Base-by-base conservation (phyloP, 2,329 filamentous ascomycete genomes). In the Endoconidiophora polonica region DNA sequence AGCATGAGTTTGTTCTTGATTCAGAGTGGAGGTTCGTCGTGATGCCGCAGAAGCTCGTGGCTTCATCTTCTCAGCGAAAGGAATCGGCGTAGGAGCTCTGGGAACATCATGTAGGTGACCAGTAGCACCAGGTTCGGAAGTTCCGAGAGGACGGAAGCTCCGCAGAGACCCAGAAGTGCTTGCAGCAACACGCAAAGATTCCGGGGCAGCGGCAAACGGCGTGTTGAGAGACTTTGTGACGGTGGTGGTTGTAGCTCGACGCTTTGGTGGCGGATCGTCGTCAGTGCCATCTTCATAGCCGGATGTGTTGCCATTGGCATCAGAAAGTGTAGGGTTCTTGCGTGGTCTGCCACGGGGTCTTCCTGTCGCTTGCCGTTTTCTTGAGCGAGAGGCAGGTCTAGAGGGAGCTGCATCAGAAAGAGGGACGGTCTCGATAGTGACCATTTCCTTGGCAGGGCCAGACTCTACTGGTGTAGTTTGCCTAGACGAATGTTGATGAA, bases 151-250 rank as follows among this genome's bases (percentile, higher is more conserved):
- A 42, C 87, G 77, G 62, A 94, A 83, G 44, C 81, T 81, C 41
- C 90, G 83, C 52, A 96, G 72, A 4, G 88, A 94, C 40, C 86
- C 86, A 42, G 88, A 83, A 14, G 85, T 94, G 61, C 86, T 94
- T 44, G 90, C 90, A 54, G 85, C 81, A n/a, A 94, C 86, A 45
- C 88, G 77, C 23, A 96, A 69, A 3, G 86, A 93, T 45, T 91
- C 86, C 7, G 79, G 76, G 26, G 79, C 79, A 38, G 76, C 73
- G 47, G 81, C 83, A 58, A 95, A 83, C 20, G 76, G 77, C 54
- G 73, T 76, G 56, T 77, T 81, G 46, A 80, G 79, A n/a, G 78
- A 78, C 66, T 79, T 81, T 55, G 83, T 77, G 10, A 81, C 76
- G 59, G 81, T 76, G 18, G 78, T 86, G 22, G 82, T 76, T 59